Evolutionary conservation across 192 early-diverging fungal species (phyloP), one percentile per base, ranked within the genome.

Genomic region (Coemansia sp.): DNA sequence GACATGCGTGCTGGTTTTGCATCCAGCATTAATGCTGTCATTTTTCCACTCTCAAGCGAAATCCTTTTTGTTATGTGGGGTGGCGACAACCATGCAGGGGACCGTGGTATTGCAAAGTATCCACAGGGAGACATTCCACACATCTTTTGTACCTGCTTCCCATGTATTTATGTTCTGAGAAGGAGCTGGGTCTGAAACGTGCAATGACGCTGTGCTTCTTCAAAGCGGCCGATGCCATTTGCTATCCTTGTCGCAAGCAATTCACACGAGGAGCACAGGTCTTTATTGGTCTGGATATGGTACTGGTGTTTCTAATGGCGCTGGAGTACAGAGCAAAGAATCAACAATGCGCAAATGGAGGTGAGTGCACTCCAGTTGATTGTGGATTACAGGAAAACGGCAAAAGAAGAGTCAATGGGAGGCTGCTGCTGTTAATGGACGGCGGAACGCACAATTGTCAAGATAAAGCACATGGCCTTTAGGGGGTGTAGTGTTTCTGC

Each of bases 71-170:
- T 19, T 18, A 32, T 59, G n/a, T 40, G 9, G 11, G 32, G 39
- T 23, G 39, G 9, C 18, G 6, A 38, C 39, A 41, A 40, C 57
- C 57, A 59, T 41, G 39, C 57, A 59, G 57, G 39, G 39, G 57
- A 59, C 57, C 57, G 39, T 59, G 39, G 57, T 40, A 18, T 41
- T 59, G 57, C 57, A 15, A 40, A 41, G 39, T 59, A 41, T 59
- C 57, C 57, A 59, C 57, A 38, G 39, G 21, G 16, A 40, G 9
- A 23, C 15, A 54, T 9, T 32, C 52, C 15, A 26, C 12, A 8
- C 13, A 10, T 23, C 52, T 54, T 3, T 15, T 8, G 2, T 10
- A 9, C 19, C 23, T 26, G 52, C 19, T 54, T 23, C 52, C 23
- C 21, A 50, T 19, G 52, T 8, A 21, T 10, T 54, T 21, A 19